Evolutionary conservation across 2,329 filamentous ascomycete genomes (phyloP), one percentile per base, ranked within the genome.

Genomic region (Ophiostoma himal-ulmi): DNA sequence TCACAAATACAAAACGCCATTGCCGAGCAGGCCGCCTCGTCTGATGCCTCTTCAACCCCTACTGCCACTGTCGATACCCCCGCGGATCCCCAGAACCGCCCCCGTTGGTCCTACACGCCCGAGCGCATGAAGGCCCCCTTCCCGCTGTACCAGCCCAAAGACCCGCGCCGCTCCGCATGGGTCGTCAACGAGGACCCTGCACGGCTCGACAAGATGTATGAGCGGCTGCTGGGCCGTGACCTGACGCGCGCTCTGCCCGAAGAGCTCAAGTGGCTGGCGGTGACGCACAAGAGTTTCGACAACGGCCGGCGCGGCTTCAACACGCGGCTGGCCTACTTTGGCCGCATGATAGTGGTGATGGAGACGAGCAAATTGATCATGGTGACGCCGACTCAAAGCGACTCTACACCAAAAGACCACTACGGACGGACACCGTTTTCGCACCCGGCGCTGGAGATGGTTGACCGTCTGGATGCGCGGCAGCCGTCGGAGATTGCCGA

Each of bases 281-380:
- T 99, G 70, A 99, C 95, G 74, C 95, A 98, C 80, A 98, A 98
- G 86, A 97, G 93, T 81, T 98, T 97, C 77, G 94, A 99, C 78
- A 93, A 98, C 78, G 95, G 94, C 69, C 85, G 93, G 77, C 89
- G 94, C 83, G 94, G 94, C 0, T 97, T 94, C 82, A 99, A 99
- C 79, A 94, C 97, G 77, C 88, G 92, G 73, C 83, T 99, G 79
- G 92, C 93, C n/a, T 93, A 92, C 77, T 83, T 96, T 69, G 94
- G 76, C 3, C 75, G 76, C 41, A 75, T 76, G 69, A 74, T 77
- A 14, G 20, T 78, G 22, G 75, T 75, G 0, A 34, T 75, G 7
- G 76, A 78, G 70, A 71, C 75, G 36, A 75, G 75, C 22, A 74
- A 75, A 14, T 68, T 69, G 1, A 77, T 78, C 41, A 74, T 78